phyloP scores from a whole-genome alignment of 148 eudicot genomes.

The Pharnaceum exiguum region DNA sequence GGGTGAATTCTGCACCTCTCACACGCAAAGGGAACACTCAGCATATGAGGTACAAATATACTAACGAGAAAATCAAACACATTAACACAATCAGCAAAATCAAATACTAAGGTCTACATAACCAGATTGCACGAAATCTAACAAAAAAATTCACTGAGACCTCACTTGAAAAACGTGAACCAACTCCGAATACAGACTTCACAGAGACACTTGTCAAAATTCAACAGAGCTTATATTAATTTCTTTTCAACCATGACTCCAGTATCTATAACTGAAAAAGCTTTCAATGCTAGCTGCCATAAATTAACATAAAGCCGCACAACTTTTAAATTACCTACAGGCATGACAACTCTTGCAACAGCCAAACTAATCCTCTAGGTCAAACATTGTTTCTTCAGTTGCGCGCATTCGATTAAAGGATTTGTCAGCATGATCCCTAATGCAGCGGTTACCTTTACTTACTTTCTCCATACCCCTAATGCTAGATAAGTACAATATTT shows the following conservation, averaged over 20 bases:
- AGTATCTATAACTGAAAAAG: constrained; percentile 9
- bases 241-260: not conserved
- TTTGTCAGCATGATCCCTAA: constrained; percentile 11
- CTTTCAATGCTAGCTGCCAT: constrained; percentile 4
- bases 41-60: too few relatives aligned
- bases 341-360: not conserved
- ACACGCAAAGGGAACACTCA: too few relatives aligned
- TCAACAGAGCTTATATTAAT: not conserved
- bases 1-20: too few relatives aligned
- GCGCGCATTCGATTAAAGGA: constrained; percentile 10
- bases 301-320: constrained; percentile 14
- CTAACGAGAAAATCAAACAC: too few relatives aligned
- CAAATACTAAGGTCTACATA: too few relatives aligned
- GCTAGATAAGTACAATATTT: not conserved
- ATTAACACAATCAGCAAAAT: too few relatives aligned
- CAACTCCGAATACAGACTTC: not conserved
- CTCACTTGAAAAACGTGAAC: not conserved
- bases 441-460: constrained; percentile 3
- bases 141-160: not conserved
- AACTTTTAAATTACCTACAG: constrained; percentile 10
- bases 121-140: not conserved
- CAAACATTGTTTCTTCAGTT: constrained; percentile 18
- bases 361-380: constrained; percentile 13
- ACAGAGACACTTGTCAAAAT: not conserved
- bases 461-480: constrained; percentile 2